Percentiles rank a stretch among this genome's conserved stretches.
Conservation (phyloP, 768 basidiomycete genomes). For the Trametes gibbosa region DNA sequence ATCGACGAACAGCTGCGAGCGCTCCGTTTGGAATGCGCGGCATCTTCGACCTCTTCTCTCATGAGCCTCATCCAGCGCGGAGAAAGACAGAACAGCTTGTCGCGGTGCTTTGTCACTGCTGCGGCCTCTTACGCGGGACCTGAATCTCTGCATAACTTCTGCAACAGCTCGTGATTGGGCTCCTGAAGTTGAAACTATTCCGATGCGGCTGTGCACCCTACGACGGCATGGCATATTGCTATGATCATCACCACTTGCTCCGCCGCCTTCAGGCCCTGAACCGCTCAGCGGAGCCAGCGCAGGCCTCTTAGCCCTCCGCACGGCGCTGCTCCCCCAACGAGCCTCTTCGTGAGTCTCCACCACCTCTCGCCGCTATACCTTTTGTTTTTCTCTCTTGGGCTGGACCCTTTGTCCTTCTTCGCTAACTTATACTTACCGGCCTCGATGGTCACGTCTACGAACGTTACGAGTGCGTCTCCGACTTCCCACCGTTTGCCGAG, state of each 20-base stretch:
- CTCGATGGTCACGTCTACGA: constrained; percentile 31
- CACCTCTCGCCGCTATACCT: constrained; percentile 8
- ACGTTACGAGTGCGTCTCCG: constrained; percentile 25
- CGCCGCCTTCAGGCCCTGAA: background rate
- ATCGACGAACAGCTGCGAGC: background rate
- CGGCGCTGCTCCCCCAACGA: background rate
- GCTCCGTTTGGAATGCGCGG: background rate
- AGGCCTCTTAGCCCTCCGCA: background rate
- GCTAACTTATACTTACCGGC: constrained; percentile 10
- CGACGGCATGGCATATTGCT: background rate
- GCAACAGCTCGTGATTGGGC: background rate
- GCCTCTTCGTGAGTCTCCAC: constrained; percentile 2
- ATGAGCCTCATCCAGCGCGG: too few relatives aligned
- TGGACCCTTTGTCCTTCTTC: constrained; percentile 10
- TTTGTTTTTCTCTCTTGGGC: constrained; percentile 18
- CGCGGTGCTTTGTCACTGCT: background rate
- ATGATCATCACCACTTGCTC: background rate
- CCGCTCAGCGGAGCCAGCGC: too few relatives aligned
- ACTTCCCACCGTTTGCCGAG: constrained; percentile 9
- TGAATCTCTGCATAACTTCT: background rate
- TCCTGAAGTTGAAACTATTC: background rate
- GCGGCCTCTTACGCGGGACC: background rate
- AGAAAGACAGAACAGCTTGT: too few relatives aligned
- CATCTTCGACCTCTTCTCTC: too few relatives aligned
- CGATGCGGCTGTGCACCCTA: background rate